Percentiles rank a stretch among this genome's conserved stretches.
Conservation (phyloP, 805 yeast species). For the Kodamaea lidongshanica region DNA sequence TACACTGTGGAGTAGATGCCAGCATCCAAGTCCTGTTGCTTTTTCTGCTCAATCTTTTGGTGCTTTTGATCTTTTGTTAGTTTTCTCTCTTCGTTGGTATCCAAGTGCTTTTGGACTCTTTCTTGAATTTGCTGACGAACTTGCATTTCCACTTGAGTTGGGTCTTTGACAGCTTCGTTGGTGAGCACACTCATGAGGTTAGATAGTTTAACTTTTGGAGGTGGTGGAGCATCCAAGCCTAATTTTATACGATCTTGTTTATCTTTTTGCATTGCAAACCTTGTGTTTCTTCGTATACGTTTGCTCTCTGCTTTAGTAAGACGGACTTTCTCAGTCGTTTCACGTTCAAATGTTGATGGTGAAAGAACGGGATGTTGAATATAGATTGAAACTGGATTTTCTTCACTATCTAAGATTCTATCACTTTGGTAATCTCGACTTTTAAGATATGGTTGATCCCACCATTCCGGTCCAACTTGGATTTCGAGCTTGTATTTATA, state of each 20-base stretch:
- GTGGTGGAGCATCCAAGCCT: constrained; percentile 84
- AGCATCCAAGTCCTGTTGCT: constrained; percentile 41
- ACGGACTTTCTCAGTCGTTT: constrained; percentile 41
- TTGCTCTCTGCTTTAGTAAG: constrained; percentile 75
- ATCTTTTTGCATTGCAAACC: constrained; percentile 59
- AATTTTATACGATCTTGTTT: constrained; percentile 69
- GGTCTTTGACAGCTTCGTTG: constrained; percentile 79
- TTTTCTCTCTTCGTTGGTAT: constrained; percentile 56
- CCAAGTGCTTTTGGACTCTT: constrained; percentile 53
- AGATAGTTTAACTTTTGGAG: constrained; percentile 77
- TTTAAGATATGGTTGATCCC: constrained; percentile 64
- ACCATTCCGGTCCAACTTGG: constrained; percentile 80
- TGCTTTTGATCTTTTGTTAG: constrained; percentile 52
- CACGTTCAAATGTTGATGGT: constrained; percentile 51
- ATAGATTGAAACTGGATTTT: constrained; percentile 55
- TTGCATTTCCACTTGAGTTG: constrained; percentile 73
- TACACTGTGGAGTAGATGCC: constrained; percentile 59
- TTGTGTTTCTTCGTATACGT: constrained; percentile 61
- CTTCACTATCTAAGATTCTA: constrained; percentile 27
- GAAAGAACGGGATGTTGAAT: constrained; percentile 79
- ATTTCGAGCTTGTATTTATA: constrained; percentile 38
- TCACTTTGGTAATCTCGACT: constrained; percentile 30
- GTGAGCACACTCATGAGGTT: constrained; percentile 85
- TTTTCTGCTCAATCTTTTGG: constrained; percentile 37
- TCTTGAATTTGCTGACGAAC: constrained; percentile 66